Base-by-base conservation (phyloP, 2,329 filamentous ascomycete genomes). In the Blumeriella jaapii region DNA sequence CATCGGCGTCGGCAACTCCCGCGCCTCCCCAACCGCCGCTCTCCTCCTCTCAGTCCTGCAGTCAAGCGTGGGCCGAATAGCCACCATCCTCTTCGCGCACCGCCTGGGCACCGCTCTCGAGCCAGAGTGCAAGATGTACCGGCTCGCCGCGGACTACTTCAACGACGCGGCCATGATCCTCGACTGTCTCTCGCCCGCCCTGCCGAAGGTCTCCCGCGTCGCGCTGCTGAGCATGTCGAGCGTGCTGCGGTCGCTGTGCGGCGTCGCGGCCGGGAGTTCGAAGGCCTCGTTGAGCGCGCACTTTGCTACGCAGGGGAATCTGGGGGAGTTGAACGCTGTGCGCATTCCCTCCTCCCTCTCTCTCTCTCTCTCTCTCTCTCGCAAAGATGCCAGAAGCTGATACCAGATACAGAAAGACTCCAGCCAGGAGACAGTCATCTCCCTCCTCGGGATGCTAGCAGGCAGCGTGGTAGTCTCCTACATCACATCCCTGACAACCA, bases 341-440 rank as follows among this genome's bases (percentile, higher is more conserved):
- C 54, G 68, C 37, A n/a, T n/a, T n/a, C n/a, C n/a, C n/a, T n/a
- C n/a, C n/a, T n/a, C 6, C 2, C 8, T 16, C 11, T 20, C 5
- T 24, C 8, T 7, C n/a, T 22, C 10, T 8, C n/a, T 13, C 7
- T 8, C 3, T 10, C 20, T 12, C 8, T 16, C 6, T 23, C 12
- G 22, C 22, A 10, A n/a, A 24, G 8, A 34, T 14, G 5, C 2
- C 9, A 8, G 9, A 13, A 13, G 11, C 29, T 36, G 12, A 36
- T 26, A 2, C 27, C 13, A 16, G 16, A 13, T 8, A 27, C 14
- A 58, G 54, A 78, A 94, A 69, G 89, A 96, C 56, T 86, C 86
- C 9, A 93, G 83, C 46, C 91, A 96, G 61, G 91, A 96, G 60
- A 96, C 89, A 0, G 76, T 94, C 13, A 83, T 98, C 38, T 89